Evolutionary conservation across 805 yeast species (phyloP).

Genomic region (Monosporozyma unispora): DNA sequence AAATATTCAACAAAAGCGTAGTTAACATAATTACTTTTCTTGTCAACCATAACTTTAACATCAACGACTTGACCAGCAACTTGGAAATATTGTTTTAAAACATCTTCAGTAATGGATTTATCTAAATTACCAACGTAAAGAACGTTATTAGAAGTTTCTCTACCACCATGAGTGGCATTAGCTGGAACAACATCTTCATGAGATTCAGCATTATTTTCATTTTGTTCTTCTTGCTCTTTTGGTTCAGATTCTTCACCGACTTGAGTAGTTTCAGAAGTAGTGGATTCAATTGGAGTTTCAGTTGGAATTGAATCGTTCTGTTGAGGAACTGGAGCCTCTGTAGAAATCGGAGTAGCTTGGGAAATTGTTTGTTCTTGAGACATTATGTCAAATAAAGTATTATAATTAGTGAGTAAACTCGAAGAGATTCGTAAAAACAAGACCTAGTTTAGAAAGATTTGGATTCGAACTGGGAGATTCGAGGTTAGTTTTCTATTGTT

Average conservation of each 20-base stretch:
- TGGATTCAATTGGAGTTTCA: constrained; percentile 5
- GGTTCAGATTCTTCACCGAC: background rate
- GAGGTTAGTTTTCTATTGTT: background rate
- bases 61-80: constrained; percentile 52
- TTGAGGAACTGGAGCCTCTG: constrained; percentile 5
- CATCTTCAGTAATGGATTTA: constrained; percentile 54
- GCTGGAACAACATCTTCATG: constrained; percentile 41
- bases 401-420: constrained; percentile 1
- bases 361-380: constrained; percentile 4
- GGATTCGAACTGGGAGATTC: background rate
- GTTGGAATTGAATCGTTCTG: constrained; percentile 1
- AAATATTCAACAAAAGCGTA: constrained; percentile 80
- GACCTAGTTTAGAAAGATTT: background rate
- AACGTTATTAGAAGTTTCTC: constrained; percentile 65
- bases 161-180: constrained; percentile 70
- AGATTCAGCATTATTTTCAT: background rate
- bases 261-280: constrained; percentile 4
- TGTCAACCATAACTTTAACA: constrained; percentile 67
- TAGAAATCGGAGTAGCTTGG: constrained; percentile 1
- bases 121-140: constrained; percentile 71
- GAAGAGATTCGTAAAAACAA: constrained; percentile 1
- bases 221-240: background rate
- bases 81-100: constrained; percentile 52
- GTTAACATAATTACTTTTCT: constrained; percentile 61
- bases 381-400: constrained; percentile 2